phyloP scores from a whole-genome alignment of 805 yeast species.

The Torulaspora indica region DNA sequence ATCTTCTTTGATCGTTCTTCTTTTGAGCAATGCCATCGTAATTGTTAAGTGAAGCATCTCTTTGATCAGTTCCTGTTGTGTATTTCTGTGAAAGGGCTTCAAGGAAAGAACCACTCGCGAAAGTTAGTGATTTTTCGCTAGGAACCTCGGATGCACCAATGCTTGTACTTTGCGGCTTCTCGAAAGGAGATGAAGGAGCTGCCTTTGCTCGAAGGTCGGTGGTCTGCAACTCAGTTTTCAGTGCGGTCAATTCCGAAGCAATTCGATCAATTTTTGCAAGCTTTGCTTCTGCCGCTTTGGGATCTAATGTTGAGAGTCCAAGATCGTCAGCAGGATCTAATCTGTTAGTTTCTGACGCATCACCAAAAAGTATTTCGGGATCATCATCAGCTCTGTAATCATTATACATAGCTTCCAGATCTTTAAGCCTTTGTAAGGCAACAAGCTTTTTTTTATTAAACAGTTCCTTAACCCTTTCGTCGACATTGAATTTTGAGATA shows the following conservation, averaged over 20 bases:
- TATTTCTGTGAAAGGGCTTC: conserved; percentile 34
- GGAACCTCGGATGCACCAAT: conserved; percentile 9
- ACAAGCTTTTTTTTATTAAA: conserved; percentile 55
- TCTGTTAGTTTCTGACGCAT: not conserved
- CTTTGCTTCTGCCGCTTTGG: conserved; percentile 20
- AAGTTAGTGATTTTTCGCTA: conserved; percentile 6
- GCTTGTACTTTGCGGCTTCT: conserved; percentile 2
- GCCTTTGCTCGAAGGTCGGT: conserved; percentile 3
- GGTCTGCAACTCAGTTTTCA: conserved; percentile 13
- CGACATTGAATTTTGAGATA: conserved; percentile 59
- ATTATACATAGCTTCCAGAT: conserved; percentile 61
- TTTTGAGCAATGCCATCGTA: not conserved
- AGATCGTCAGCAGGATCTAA: conserved; percentile 1
- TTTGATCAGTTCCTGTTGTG: conserved; percentile 24
- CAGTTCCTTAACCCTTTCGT: conserved; percentile 48
- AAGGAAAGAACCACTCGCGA: conserved; percentile 29
- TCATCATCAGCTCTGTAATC: conserved; percentile 57
- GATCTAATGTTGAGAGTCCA: conserved; percentile 24
- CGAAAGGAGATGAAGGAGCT: not conserved
- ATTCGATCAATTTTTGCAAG: conserved; percentile 28
- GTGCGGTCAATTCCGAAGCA: conserved; percentile 20
- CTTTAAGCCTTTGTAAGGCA: conserved; percentile 68
- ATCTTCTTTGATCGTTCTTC: conserved; percentile 20
- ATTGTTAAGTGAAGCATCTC: not conserved
- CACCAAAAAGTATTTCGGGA: conserved; percentile 13